Percentiles rank a stretch among this genome's conserved stretches.
phyloP scores from a whole-genome alignment of 495 filamentous ascomycete genomes.

The Trichocladium uniseriatum region DNA sequence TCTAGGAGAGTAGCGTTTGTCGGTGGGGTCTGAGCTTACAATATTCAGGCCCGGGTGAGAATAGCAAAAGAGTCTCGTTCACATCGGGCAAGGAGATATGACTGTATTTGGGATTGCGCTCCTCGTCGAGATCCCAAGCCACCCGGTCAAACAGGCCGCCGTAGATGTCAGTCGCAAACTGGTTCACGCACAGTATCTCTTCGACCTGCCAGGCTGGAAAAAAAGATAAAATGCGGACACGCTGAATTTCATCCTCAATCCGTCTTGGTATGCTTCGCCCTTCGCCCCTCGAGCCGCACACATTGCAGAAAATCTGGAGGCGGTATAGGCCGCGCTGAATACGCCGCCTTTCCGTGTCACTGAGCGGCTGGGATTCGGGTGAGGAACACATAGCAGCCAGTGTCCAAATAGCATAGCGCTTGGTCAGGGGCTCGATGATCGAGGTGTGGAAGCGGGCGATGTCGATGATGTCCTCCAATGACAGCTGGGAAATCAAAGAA shows the following conservation, averaged over 20 bases:
- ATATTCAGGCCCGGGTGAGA: too few relatives aligned
- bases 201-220: slow-evolving; percentile 2
- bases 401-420: slow-evolving; percentile 1
- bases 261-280: neutral
- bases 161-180: neutral
- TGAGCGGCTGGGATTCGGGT: neutral
- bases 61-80: neutral
- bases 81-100: neutral
- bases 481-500: neutral
- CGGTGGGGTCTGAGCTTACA: too few relatives aligned
- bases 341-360: neutral
- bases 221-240: neutral
- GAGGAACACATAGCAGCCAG: neutral
- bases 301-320: neutral
- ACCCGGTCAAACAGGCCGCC: neutral
- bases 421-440: neutral
- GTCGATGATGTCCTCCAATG: neutral
- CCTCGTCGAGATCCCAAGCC: slow-evolving; percentile 3
- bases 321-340: neutral
- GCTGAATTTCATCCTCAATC: neutral
- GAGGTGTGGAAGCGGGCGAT: neutral
- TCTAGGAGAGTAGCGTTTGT: neutral
- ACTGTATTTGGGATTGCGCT: neutral
- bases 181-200: slow-evolving; percentile 1
- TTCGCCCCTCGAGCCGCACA: neutral